A percentile compares a stretch with the other conserved stretches of the same genome.
These are phyloP conservation scores for Claviceps purpurea DNA, from an alignment of 2,329 filamentous ascomycete species.

Conservation along the genomic window DNA sequence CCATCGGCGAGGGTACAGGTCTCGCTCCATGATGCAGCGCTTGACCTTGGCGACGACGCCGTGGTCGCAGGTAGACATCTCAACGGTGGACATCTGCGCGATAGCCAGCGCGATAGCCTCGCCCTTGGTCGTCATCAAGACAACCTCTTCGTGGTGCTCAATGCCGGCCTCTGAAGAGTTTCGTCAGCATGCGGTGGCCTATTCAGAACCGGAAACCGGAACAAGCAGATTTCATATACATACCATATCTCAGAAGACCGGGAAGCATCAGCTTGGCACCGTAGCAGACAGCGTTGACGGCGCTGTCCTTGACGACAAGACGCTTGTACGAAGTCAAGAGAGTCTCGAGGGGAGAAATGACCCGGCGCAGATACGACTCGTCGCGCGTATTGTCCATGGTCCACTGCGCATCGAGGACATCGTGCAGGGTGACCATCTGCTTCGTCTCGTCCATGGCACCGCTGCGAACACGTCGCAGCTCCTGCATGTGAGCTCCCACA, in stretches of 20 bases:
- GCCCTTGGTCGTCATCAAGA: constrained; percentile 97
- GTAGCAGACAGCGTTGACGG: constrained; percentile 93
- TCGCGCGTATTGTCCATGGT: constrained; percentile 90
- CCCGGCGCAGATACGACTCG: constrained; percentile 79
- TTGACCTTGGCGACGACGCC: constrained; percentile 98
- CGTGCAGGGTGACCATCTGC: constrained; percentile 80
- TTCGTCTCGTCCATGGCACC: constrained; percentile 91
- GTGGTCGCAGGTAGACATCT: constrained; percentile 93
- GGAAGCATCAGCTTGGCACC: constrained; percentile 99
- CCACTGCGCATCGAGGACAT: constrained; percentile 86
- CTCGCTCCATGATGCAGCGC: constrained; percentile 98
- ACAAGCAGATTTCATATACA: constrained; percentile 15
- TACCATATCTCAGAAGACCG: constrained; percentile 81
- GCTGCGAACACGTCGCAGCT: constrained; percentile 82
- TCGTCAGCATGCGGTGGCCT: constrained; percentile 7
- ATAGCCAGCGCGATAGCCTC: constrained; percentile 95
- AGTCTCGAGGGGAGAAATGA: constrained; percentile 87
- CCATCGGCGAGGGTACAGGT: constrained; percentile 94
- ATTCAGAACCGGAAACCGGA: too few relatives aligned
- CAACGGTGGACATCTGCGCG: constrained; percentile 94
- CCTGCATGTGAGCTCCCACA: constrained; percentile 96
- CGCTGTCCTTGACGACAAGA: constrained; percentile 77
- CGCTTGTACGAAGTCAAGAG: constrained; percentile 90
- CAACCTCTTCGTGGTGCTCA: constrained; percentile 89
- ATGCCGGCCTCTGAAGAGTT: constrained; percentile 59